Conservation (phyloP, 768 basidiomycete genomes). For the Collybia nuda region DNA sequence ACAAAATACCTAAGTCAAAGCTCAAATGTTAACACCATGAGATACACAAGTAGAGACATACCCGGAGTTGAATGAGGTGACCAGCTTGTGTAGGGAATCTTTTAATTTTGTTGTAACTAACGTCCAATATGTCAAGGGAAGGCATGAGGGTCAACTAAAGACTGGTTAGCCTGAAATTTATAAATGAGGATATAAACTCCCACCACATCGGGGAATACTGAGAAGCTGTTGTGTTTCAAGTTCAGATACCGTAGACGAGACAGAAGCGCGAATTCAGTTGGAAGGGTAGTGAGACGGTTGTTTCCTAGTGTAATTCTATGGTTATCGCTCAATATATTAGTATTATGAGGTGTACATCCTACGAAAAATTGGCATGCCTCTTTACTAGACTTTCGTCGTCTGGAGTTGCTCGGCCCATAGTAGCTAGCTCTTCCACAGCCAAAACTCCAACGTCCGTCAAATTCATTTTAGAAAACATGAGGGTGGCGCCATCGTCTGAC, state of each 20-base stretch:
- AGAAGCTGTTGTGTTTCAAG: constrained; percentile 81
- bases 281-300: constrained; percentile 80
- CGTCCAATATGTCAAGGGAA: constrained; percentile 90
- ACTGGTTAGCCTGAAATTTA: constrained; percentile 7
- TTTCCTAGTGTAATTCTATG: constrained; percentile 81
- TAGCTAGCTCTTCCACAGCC: constrained; percentile 77
- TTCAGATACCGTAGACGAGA: constrained; percentile 83
- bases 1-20: constrained; percentile 67
- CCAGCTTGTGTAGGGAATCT: constrained; percentile 80
- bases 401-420: constrained; percentile 47
- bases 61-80: constrained; percentile 72
- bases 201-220: constrained; percentile 85
- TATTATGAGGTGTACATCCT: neutral
- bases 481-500: constrained; percentile 76
- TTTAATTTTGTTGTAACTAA: constrained; percentile 90
- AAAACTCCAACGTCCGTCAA: constrained; percentile 74
- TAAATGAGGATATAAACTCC: constrained; percentile 27
- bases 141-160: constrained; percentile 78
- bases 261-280: constrained; percentile 69
- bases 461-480: constrained; percentile 80
- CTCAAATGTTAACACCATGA: constrained; percentile 1
- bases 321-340: neutral
- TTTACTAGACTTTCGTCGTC: constrained; percentile 55
- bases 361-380: constrained; percentile 42
- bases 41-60: constrained; percentile 28